These are phyloP conservation scores for Talaromyces sp. DNA, from an alignment of 2,329 filamentous ascomycete genomes.

Conservation along the genomic window DNA sequence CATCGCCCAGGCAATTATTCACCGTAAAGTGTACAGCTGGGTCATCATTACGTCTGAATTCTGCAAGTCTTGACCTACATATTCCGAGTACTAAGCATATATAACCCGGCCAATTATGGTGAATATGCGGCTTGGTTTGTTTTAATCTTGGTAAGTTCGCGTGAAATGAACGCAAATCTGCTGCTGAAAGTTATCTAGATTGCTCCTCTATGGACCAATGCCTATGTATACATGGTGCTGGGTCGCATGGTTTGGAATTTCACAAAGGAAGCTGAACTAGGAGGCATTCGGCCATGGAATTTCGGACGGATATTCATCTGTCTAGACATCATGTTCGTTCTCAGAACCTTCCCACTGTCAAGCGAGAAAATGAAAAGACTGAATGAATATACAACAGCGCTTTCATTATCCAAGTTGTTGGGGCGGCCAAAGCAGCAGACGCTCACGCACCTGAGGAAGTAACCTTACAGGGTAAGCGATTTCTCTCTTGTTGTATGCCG, in stretches of 20 bases:
- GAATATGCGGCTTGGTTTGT: background rate
- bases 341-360: background rate
- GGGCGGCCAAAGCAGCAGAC: background rate
- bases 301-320: constrained; percentile 41
- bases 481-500: background rate
- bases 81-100: constrained; percentile 41
- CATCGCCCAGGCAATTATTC: constrained; percentile 30
- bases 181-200: constrained; percentile 46
- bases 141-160: background rate
- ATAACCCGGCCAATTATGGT: constrained; percentile 34
- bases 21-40: constrained; percentile 35
- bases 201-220: constrained; percentile 40
- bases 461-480: background rate
- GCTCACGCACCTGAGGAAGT: background rate
- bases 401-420: constrained; percentile 8
- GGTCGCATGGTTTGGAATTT: constrained; percentile 47
- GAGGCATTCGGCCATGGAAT: constrained; percentile 34
- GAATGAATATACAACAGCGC: background rate
- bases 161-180: constrained; percentile 19
- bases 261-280: constrained; percentile 35
- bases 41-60: constrained; percentile 42
- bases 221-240: constrained; percentile 48
- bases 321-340: constrained; percentile 34
- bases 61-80: constrained; percentile 39
- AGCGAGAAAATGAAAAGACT: background rate